These are phyloP conservation scores for Blastomyces parvus DNA, from an alignment of 2,329 filamentous ascomycete genomes.

Conservation along the genomic window DNA sequence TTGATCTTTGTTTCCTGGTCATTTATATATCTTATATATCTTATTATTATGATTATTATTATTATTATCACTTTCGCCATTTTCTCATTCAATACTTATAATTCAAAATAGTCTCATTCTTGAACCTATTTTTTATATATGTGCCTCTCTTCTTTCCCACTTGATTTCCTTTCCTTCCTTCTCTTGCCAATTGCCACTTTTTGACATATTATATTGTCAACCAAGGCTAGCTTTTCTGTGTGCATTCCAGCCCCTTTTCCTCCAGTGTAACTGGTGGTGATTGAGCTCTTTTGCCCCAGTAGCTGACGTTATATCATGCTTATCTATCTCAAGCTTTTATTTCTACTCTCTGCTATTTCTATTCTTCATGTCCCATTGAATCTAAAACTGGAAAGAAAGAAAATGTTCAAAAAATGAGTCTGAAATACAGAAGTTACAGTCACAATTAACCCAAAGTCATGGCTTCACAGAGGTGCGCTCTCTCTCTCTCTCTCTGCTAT, in stretches of 20 bases:
- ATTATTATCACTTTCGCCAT: neutral
- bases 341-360: conserved; percentile 18
- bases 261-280: too few species aligned
- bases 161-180: neutral
- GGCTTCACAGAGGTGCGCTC: too few species aligned
- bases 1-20: neutral
- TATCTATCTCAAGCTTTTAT: neutral
- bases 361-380: conserved; percentile 4
- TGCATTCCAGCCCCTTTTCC: too few species aligned
- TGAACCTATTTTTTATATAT: neutral
- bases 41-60: neutral
- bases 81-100: neutral
- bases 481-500: too few species aligned
- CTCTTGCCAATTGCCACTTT: neutral
- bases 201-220: neutral
- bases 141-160: neutral
- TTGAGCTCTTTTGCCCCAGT: too few species aligned
- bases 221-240: too few species aligned
- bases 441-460: too few species aligned
- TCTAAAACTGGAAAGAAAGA: neutral
- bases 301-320: too few species aligned
- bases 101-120: neutral
- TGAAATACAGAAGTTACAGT: neutral
- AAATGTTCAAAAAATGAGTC: neutral
- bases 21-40: conserved; percentile 2